phyloP scores from a whole-genome alignment of 768 basidiomycete species.

The Boletellus ananiceps region DNA sequence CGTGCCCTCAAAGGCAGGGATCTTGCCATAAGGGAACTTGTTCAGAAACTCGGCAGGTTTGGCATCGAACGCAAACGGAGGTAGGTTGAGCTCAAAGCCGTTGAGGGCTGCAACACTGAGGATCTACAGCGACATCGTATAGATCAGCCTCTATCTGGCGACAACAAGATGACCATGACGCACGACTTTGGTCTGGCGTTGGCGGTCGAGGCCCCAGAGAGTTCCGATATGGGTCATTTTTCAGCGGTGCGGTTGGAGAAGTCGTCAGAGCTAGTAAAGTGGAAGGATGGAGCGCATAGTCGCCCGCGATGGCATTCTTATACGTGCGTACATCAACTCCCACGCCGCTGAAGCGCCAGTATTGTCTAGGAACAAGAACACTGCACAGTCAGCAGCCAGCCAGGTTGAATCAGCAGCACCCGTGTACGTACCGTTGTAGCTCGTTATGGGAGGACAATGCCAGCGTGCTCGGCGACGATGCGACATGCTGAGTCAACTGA shows the following conservation, averaged over 20 bases:
- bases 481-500: too few species aligned
- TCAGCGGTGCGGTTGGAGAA: too few species aligned
- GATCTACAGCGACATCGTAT: not conserved
- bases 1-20: slow-evolving; percentile 15
- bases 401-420: too few species aligned
- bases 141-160: not conserved
- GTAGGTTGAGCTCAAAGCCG: slow-evolving; percentile 6
- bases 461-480: too few species aligned
- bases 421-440: too few species aligned
- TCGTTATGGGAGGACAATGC: too few species aligned
- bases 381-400: too few species aligned
- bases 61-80: slow-evolving; percentile 2
- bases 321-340: too few species aligned
- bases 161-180: not conserved
- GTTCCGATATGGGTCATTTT: slow-evolving; percentile 19
- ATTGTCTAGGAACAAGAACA: too few species aligned
- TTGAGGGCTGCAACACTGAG: slow-evolving; percentile 11
- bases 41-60: slow-evolving; percentile 11
- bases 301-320: too few species aligned
- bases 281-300: not conserved
- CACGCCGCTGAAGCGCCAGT: too few species aligned
- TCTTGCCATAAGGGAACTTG: slow-evolving; percentile 18
- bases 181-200: slow-evolving; percentile 17
- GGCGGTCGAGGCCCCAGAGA: slow-evolving; percentile 10
- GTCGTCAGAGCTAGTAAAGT: not conserved